Conservation (phyloP, 202 grass and related monocot species). For the Schoenoplectus triqueter region DNA sequence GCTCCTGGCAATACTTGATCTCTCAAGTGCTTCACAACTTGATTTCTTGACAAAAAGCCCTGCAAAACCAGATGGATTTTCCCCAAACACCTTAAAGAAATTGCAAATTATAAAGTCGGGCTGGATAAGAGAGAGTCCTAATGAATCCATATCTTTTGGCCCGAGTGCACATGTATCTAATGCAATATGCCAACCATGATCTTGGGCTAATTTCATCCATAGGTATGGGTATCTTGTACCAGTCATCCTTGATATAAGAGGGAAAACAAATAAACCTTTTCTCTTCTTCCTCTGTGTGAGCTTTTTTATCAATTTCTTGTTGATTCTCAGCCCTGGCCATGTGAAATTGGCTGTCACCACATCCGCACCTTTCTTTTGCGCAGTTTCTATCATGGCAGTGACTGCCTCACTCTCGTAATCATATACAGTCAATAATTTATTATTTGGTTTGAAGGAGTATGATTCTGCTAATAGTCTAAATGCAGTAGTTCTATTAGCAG, state of each 20-base stretch:
- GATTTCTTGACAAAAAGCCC: slow-evolving; percentile 73
- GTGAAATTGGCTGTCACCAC: slow-evolving; percentile 66
- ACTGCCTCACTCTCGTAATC: slow-evolving; percentile 86
- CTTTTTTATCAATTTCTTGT: slow-evolving; percentile 62
- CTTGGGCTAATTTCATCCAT: slow-evolving; percentile 84
- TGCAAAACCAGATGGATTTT: slow-evolving; percentile 84
- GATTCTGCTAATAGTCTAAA: slow-evolving; percentile 88
- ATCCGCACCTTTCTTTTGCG: slow-evolving; percentile 59
- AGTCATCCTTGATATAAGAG: slow-evolving; percentile 73
- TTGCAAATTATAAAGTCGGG: slow-evolving; percentile 95
- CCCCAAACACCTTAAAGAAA: slow-evolving; percentile 96
- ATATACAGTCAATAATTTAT: slow-evolving; percentile 67
- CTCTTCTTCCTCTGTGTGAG: slow-evolving; percentile 46
- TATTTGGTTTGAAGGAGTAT: slow-evolving; percentile 58
- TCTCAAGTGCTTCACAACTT: slow-evolving; percentile 61
- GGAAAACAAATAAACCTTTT: slow-evolving; percentile 77
- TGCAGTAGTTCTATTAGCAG: slow-evolving; percentile 76
- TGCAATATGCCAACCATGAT: slow-evolving; percentile 81
- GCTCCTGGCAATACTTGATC: slow-evolving; percentile 71
- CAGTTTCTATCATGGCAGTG: slow-evolving; percentile 51
- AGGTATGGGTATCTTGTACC: slow-evolving; percentile 80
- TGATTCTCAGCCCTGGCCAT: slow-evolving; percentile 79
- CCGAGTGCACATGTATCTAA: slow-evolving; percentile 82
- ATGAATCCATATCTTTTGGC: slow-evolving; percentile 81
- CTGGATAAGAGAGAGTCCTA: slow-evolving; percentile 82